A percentile compares a stretch with the other conserved stretches of the same genome.
Evolutionary conservation across 108 stramenopile species (phyloP).

Genomic region (Nitzschia sp.): DNA sequence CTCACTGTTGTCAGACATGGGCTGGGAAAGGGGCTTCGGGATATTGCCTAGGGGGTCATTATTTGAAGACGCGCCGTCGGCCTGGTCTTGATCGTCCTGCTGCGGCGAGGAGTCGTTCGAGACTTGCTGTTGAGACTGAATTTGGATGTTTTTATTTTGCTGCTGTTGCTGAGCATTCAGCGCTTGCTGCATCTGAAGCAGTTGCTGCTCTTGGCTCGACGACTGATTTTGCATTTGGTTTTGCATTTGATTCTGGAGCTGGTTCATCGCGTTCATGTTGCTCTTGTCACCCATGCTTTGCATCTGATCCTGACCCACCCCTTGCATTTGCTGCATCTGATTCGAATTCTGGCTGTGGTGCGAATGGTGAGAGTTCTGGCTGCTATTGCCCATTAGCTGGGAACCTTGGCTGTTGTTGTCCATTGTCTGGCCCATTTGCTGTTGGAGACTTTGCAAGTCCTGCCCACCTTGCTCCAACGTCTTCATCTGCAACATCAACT

Average conservation of each 20-base stretch:
- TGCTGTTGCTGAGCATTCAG: constrained; percentile 11
- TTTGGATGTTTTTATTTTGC: not conserved
- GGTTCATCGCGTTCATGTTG: too few relatives aligned
- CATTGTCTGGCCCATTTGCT: constrained; percentile 4
- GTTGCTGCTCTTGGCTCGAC: constrained; percentile 3
- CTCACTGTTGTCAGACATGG: constrained; percentile 19
- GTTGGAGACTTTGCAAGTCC: not conserved
- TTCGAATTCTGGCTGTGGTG: constrained; percentile 1
- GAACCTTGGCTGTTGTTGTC: constrained; percentile 21
- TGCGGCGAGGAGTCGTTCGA: not conserved
- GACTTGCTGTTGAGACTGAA: constrained; percentile 2
- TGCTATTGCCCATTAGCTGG: constrained; percentile 22
- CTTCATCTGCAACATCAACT: constrained; percentile 40
- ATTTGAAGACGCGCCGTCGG: not conserved
- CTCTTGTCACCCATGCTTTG: constrained; percentile 19
- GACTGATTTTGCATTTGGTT: constrained; percentile 7
- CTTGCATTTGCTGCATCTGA: not conserved
- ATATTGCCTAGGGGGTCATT: not conserved
- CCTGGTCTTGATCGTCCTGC: constrained; percentile 11
- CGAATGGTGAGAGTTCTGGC: constrained; percentile 9
- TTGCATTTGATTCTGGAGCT: constrained; percentile 15
- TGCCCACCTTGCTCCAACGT: constrained; percentile 19
- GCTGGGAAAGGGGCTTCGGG: not conserved
- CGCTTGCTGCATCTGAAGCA: constrained; percentile 18
- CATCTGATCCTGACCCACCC: constrained; percentile 22